Evolutionary conservation across 2,329 filamentous ascomycete genomes (phyloP).

Genomic region (Aspergillus phoenicis): DNA sequence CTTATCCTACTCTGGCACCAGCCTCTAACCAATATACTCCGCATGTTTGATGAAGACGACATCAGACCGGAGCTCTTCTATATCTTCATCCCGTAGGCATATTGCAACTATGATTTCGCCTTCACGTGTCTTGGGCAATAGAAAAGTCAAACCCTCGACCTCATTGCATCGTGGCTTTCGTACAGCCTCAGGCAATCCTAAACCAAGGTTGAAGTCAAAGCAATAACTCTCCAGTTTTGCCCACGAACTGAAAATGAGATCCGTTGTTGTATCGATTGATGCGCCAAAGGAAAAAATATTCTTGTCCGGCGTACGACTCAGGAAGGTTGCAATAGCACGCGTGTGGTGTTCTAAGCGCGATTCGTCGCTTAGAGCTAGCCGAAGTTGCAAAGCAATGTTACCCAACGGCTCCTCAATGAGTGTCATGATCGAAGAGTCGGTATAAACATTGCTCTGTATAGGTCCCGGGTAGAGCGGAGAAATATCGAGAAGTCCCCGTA

Average conservation of each 20-base stretch:
- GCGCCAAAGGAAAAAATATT: conserved; percentile 27
- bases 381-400: no score
- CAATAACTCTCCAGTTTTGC: conserved; percentile 50
- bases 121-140: conserved; percentile 50
- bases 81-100: conserved; percentile 52
- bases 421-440: no score
- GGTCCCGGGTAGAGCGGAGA: no score
- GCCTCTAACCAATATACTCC: no score
- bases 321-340: conserved; percentile 47
- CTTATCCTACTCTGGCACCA: no score
- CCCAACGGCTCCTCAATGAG: no score
- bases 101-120: conserved; percentile 51
- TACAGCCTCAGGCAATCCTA: conserved; percentile 53
- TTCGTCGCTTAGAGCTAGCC: no score
- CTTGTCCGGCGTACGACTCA: conserved; percentile 41
- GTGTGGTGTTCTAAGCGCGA: conserved; percentile 21
- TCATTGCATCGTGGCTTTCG: conserved; percentile 52
- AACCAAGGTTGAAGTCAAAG: conserved; percentile 49
- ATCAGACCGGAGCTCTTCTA: no score
- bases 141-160: conserved; percentile 53
- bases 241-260: conserved; percentile 61
- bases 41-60: no score
- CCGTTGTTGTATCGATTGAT: conserved; percentile 40
- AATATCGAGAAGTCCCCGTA: no score
- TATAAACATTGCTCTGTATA: no score